Evolutionary conservation across 2,329 filamentous ascomycete genomes (phyloP), one percentile per base, ranked within the genome.

Genomic region (Xylaria sp.): DNA sequence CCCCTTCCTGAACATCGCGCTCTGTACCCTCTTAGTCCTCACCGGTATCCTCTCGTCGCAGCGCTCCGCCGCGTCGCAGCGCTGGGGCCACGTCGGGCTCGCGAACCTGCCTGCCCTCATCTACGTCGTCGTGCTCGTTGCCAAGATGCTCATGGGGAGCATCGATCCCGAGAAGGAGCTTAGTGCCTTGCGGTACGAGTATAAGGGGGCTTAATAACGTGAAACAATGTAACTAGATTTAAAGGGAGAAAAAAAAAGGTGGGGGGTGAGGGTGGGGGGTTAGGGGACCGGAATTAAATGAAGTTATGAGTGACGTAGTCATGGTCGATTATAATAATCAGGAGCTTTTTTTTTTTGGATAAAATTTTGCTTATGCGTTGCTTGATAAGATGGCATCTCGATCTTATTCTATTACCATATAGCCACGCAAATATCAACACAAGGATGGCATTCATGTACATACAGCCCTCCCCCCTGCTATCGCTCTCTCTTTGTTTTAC

Each of bases 161-260:
- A 86, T 94, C 9, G 90, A 94, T 80, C 87, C 92, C 5, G 89
- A 88, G 75, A 81, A 83, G 70, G 91, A 92, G 75, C 79, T 94
- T 73, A 82, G 85, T 58, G 82, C 80, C 63, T 81, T 93, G 75
- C 87, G 82, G 77, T 92, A 93, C 80, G 83, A 85, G 63, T 91
- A 88, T 76, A 93, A 91, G 76, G 90, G 91, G 2, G 91, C 90
- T 58, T 77, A 42, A 69, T 77, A 42, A 69, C 21, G 4, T 18
- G 16, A 18, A 44, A n/a, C 8, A 16, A 32, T 32, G 23, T 57
- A n/a, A n/a, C n/a, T n/a, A 37, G 18, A 25, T 44, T 12, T 4
- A 12, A 23, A 40, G 5, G 8, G n/a, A 18, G 29, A 37, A n/a
- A 16, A 18, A 5, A 44, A 6, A n/a, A n/a, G n/a, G n/a, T n/a